Conservation (phyloP, 2,329 filamentous ascomycete genomes). For the Neofusicoccum umdonicola region DNA sequence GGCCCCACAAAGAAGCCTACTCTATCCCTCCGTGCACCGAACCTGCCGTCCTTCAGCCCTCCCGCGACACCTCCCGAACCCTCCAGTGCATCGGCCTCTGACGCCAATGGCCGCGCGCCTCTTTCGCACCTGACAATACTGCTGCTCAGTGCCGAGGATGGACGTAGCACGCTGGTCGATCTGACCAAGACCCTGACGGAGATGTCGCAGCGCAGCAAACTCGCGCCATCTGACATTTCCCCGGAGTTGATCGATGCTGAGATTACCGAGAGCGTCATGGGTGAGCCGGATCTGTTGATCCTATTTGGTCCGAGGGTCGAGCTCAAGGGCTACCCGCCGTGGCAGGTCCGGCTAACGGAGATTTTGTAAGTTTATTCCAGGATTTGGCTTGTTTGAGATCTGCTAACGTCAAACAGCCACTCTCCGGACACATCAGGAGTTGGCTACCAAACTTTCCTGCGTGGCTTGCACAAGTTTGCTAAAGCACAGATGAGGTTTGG, state of each 20-base stretch:
- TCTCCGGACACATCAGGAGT: constrained; percentile 75
- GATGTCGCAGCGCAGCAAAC: constrained; percentile 88
- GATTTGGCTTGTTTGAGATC: background rate
- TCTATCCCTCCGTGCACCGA: constrained; percentile 70
- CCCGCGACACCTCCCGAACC: constrained; percentile 40
- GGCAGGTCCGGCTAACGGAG: constrained; percentile 92
- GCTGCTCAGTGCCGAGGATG: constrained; percentile 83
- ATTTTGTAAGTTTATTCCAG: constrained; percentile 64
- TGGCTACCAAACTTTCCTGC: constrained; percentile 90
- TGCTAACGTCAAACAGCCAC: constrained; percentile 29
- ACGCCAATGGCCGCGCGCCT: constrained; percentile 22
- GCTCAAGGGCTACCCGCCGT: constrained; percentile 89
- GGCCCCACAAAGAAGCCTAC: constrained; percentile 65
- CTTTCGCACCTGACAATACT: constrained; percentile 60
- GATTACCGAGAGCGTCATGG: constrained; percentile 72
- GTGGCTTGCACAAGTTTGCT: constrained; percentile 78
- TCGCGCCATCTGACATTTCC: constrained; percentile 78
- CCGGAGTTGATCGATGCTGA: constrained; percentile 86
- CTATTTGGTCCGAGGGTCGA: constrained; percentile 82
- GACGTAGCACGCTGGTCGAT: constrained; percentile 90
- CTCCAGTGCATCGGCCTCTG: constrained; percentile 40
- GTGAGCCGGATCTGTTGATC: constrained; percentile 85
- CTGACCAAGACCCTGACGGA: constrained; percentile 90
- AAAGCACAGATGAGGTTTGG: constrained; percentile 87
- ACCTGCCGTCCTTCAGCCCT: constrained; percentile 60